Percentiles rank a stretch among this genome's conserved stretches.
Evolutionary conservation across 345 rosid species (phyloP).

Genomic region (Linum lewisii): DNA sequence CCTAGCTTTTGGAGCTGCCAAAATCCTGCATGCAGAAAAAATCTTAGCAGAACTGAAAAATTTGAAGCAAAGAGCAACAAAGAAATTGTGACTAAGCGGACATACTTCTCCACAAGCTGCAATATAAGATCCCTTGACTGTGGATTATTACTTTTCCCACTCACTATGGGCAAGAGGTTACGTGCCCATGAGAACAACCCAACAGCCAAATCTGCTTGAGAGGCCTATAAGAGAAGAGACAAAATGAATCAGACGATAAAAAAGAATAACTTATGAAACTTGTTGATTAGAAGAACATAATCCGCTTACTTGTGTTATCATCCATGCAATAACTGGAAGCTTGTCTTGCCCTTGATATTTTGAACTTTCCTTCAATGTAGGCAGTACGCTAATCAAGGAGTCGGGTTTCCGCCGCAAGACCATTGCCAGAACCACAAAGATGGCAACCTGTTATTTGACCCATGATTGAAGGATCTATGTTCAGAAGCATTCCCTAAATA

Average conservation of each 20-base stretch:
- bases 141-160: slow-evolving; percentile 47
- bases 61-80: slow-evolving; percentile 1
- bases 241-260: neutral
- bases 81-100: neutral
- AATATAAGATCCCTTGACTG: slow-evolving; percentile 56
- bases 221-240: slow-evolving; percentile 25
- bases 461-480: neutral
- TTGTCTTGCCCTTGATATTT: slow-evolving; percentile 69
- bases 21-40: slow-evolving; percentile 30
- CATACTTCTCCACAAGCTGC: slow-evolving; percentile 61
- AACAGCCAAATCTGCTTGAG: slow-evolving; percentile 57
- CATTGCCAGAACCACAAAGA: slow-evolving; percentile 60
- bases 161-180: slow-evolving; percentile 40
- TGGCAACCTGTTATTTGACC: slow-evolving; percentile 45
- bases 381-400: slow-evolving; percentile 40
- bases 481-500: neutral
- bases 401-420: slow-evolving; percentile 57
- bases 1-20: slow-evolving; percentile 49
- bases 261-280: neutral
- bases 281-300: neutral
- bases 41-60: neutral
- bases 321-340: slow-evolving; percentile 50
- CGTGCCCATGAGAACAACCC: slow-evolving; percentile 53
- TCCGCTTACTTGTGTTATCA: slow-evolving; percentile 43
- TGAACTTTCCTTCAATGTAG: slow-evolving; percentile 34